Evolutionary conservation across 257 asterid species (phyloP), one percentile per base, ranked within the genome.

Genomic region (Ballota nigra): DNA sequence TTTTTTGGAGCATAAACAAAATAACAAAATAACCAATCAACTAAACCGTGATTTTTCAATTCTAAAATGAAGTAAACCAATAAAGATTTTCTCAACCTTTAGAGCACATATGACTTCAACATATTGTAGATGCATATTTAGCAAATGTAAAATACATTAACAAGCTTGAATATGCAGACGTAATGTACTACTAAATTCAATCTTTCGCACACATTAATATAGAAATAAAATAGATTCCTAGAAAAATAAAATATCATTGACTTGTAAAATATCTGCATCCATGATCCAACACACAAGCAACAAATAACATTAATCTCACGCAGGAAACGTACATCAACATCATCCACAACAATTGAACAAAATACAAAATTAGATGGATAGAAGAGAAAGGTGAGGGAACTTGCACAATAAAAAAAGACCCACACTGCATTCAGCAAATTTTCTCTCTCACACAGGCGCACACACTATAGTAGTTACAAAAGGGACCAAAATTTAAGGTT

Each of bases 331-430:
- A 72, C 23, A 45, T 10, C n/a, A 20, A 49, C 18, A 60, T 34
- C 22, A 60, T 70, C 18, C 23, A 11, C 34, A 13, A 6, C 13
- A 15, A 34, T 8, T 8, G 10, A 2, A 31, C 0, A 38, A 6
- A 43, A 66, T 43, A 16, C 4, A 69, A 40, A 26, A 5, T 29
- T 28, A 43, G 28, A 47, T n/a, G n/a, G n/a, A n/a, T n/a, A 0
- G 0, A 26, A 57, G 18, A 12, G 53, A 19, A 70, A 53, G 19
- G 18, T 1, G 31, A 45, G 2, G 41, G 40, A 69, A 71, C 84
- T 75, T 75, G 83, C 82, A 64, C 79, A 52, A 73, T 45, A 20
- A 33, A 73, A 40, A 73, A 60, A 62, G 34, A 64, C 47, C 71
- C 70, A 58, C 65, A 76, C 63, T n/a, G 71, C 64, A 43, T 5